Evolutionary conservation across 176 grass and related monocot species (phyloP), one percentile per base, ranked within the genome.

Genomic region (Cenchrus americanus): DNA sequence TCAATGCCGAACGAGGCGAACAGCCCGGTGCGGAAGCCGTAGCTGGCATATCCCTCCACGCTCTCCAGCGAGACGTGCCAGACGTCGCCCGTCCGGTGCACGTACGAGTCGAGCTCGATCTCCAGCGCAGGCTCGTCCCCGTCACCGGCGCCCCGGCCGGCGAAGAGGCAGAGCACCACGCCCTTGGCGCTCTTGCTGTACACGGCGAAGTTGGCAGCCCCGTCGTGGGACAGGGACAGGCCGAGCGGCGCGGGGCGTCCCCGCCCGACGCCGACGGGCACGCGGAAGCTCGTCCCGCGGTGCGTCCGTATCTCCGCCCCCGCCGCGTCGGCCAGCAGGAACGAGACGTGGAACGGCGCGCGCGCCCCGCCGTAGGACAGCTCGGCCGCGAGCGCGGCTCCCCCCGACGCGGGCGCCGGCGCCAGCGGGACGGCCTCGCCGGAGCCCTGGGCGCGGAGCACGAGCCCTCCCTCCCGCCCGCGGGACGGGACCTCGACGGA

Each of bases 341-440:
- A 98, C 21, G 96, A 98, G 57, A 95, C 72, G 83, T 90, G 91
- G 80, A 90, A 98, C 23, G 96, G 96, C 65, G 83, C 32, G 72
- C 80, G 79, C 21, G 75, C 53, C 55, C 69, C 81, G 49, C 77
- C 40, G 53, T 93, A 82, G 59, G 86, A 80, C 48, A 98, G 83
- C 77, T 90, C 77, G 12, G 76, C 83, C 11, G 52, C 67, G 71
- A 76, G 87, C 13, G 65, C 13, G 30, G 26, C 48, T 8, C 62
- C 43, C 43, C 8, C 82, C 11, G 64, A 23, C 3, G 73, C 51
- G 15, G 65, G 52, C 1, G 27, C 34, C 3, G 34, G 42, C 26
- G 41, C 12, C 21, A 90, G 79, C 41, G 79, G 15, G 73, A 86
- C 73, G 65, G 14, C 79, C 47, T 60, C 66, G 24, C 65, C 65